Base-by-base conservation (phyloP, 352 stramenopile species). In the Pythium phragmitis region DNA sequence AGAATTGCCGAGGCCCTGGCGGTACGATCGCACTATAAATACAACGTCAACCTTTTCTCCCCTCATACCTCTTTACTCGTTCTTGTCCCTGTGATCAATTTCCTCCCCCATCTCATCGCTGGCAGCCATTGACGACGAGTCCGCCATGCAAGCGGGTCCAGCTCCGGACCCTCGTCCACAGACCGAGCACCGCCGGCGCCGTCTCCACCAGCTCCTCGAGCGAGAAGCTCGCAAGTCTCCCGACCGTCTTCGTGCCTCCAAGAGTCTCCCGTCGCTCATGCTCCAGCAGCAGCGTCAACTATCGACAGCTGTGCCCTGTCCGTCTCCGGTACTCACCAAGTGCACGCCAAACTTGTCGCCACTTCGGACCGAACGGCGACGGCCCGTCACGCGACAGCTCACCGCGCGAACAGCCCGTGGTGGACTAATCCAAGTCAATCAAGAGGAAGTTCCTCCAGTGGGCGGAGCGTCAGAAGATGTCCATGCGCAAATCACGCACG, bases 201-300 rank as follows among this genome's bases (percentile, higher is more conserved):
- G 58, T 26, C 43, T 71, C 4, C 58, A 57, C 19, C 42, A 69
- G 16, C 42, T 70, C 33, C 52, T 70, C 4, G 63, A 65, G 43
- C 63, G 58, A 23, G 58, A 71, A 33, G 48, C 57, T 3, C 43
- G 37, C 50, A 64, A 54, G 41, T 28, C 53, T 7, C 54, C 53
- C 3, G 36, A 50, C 13, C 34, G 7, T 2, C 34, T 82, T 8
- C 65, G 66, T 59, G 69, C 53, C 2, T 58, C 43, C 4, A 76
- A 69, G 48, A 88, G 69, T 45, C 52, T 88, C 7, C 75, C 73
- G 2, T 70, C 70, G 14, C 51, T 85, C 7, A 21, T 60, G 1
- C 9, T 69, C 7, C 41, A 65, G 43, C 41, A 26, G 21, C 14
- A 26, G 41, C 16, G 23, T 28, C 30, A 16, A 33, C 26, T 53